Percentiles rank a stretch among this genome's conserved stretches.
phyloP scores from a whole-genome alignment of 441 rosid genomes.

The Croton laevigatus region DNA sequence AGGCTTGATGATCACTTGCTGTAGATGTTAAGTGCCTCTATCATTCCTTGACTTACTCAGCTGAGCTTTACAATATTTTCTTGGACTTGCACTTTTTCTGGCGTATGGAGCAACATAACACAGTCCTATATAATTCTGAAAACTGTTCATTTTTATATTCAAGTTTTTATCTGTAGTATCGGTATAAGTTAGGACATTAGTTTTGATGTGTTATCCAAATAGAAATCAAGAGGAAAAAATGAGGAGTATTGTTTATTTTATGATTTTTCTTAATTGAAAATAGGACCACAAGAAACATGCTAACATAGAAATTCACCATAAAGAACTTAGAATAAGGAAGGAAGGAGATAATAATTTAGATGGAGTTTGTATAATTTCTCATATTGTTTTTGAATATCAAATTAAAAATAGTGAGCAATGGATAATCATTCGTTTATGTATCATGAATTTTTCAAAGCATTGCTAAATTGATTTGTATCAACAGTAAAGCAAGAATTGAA shows the following conservation, averaged over 20 bases:
- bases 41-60: not conserved
- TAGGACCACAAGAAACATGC: too few species aligned
- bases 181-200: not conserved
- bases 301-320: too few species aligned
- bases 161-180: too few species aligned
- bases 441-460: not conserved
- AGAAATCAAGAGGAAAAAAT: too few species aligned
- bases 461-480: not conserved
- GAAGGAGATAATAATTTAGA: not conserved
- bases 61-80: not conserved
- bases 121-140: not conserved
- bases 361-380: not conserved
- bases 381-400: not conserved
- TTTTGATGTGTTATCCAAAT: not conserved
- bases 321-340: not conserved
- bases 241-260: too few species aligned
- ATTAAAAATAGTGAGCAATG: not conserved
- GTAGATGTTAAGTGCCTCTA: not conserved
- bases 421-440: not conserved
- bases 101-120: not conserved
- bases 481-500: not conserved
- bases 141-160: too few species aligned
- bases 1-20: not conserved
- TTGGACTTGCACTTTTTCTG: not conserved
- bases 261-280: not conserved